Evolutionary conservation across 2,329 filamentous ascomycete genomes (phyloP).

Genomic region (Sporothrix brasiliensis): DNA sequence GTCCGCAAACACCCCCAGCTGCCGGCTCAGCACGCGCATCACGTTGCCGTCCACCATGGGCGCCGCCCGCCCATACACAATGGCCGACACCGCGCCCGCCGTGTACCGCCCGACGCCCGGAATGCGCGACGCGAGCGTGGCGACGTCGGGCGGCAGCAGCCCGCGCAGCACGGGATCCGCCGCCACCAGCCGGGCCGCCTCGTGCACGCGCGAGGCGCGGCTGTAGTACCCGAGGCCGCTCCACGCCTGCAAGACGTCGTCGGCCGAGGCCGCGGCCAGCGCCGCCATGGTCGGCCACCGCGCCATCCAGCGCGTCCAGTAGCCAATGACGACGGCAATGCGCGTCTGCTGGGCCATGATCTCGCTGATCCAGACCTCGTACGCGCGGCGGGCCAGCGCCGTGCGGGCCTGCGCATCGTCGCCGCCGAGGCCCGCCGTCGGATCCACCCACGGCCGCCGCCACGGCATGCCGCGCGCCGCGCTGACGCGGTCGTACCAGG

Average conservation of each 20-base stretch:
- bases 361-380: slow-evolving; percentile 69
- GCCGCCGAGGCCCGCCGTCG: slow-evolving; percentile 35
- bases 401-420: not conserved
- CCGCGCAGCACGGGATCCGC: slow-evolving; percentile 48
- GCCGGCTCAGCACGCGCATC: slow-evolving; percentile 61
- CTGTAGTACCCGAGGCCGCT: slow-evolving; percentile 66
- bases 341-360: slow-evolving; percentile 70
- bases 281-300: slow-evolving; percentile 63
- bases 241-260: slow-evolving; percentile 63
- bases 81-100: slow-evolving; percentile 63
- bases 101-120: slow-evolving; percentile 66
- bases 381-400: slow-evolving; percentile 58
- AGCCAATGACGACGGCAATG: slow-evolving; percentile 63
- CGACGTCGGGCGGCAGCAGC: slow-evolving; percentile 53
- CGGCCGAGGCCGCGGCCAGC: slow-evolving; percentile 55
- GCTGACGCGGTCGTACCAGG: slow-evolving; percentile 57
- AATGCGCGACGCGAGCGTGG: slow-evolving; percentile 54
- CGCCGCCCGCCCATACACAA: slow-evolving; percentile 62
- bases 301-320: slow-evolving; percentile 65
- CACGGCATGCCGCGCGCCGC: slow-evolving; percentile 58
- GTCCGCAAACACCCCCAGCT: slow-evolving; percentile 60
- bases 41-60: slow-evolving; percentile 69
- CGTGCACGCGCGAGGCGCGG: slow-evolving; percentile 62
- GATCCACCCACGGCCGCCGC: slow-evolving; percentile 58
- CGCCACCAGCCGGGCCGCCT: slow-evolving; percentile 58